Evolutionary conservation across 225 moss, liverwort and hornwort genomes (phyloP).

Genomic region (Sphagnum tenellum): DNA sequence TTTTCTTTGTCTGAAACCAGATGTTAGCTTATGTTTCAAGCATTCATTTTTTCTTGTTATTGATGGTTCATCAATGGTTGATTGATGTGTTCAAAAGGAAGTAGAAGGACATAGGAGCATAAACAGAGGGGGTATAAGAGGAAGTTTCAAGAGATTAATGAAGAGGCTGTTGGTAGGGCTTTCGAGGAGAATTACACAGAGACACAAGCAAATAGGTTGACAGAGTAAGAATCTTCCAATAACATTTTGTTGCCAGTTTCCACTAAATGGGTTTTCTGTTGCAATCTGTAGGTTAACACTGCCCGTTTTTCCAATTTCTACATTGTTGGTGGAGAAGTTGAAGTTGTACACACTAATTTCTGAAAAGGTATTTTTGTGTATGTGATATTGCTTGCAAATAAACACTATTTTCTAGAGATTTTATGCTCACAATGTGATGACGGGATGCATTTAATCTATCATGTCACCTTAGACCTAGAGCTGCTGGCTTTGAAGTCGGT

Average conservation of each 20-base stretch:
- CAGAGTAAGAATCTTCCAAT: neutral
- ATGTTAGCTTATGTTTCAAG: neutral
- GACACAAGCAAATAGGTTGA: too few relatives aligned
- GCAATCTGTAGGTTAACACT: slow-evolving; percentile 59
- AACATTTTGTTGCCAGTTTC: neutral
- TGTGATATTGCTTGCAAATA: too few relatives aligned
- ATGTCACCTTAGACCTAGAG: too few relatives aligned
- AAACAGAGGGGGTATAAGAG: too few relatives aligned
- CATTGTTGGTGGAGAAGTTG: slow-evolving; percentile 66
- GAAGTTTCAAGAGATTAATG: too few relatives aligned
- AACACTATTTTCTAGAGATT: too few relatives aligned
- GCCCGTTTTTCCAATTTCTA: slow-evolving; percentile 60
- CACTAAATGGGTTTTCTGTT: slow-evolving; percentile 4
- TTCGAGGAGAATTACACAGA: neutral
- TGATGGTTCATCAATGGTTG: too few relatives aligned
- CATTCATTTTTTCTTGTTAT: neutral
- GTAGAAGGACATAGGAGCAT: too few relatives aligned
- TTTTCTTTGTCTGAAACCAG: neutral
- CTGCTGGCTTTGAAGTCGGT: too few relatives aligned
- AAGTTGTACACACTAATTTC: slow-evolving; percentile 31
- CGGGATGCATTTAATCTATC: too few relatives aligned
- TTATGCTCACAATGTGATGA: too few relatives aligned
- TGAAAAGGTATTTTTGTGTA: slow-evolving; percentile 40
- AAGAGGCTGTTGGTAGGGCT: neutral
- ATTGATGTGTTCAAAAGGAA: too few relatives aligned